Evolutionary conservation across 169 alveolate species (phyloP).

Genomic region (Neospora caninum): DNA sequence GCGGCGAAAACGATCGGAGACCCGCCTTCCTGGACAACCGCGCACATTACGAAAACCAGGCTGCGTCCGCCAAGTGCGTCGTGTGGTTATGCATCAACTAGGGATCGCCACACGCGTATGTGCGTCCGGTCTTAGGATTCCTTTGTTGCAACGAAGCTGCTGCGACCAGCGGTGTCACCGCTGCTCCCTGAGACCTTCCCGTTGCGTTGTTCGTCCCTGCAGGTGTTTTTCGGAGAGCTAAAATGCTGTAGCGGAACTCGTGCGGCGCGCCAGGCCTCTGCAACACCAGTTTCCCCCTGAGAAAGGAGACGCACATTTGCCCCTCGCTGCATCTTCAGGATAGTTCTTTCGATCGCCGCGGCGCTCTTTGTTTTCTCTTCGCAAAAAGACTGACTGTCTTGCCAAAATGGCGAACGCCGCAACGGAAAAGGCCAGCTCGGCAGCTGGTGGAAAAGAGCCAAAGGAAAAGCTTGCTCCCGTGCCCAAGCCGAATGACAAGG

Average conservation of each 20-base stretch:
- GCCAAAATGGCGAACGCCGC: conserved; percentile 30
- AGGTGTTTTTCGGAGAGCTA: background rate
- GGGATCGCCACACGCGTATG: no score
- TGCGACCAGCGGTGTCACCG: no score
- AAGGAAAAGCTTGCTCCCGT: conserved; percentile 66
- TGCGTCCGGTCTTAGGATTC: no score
- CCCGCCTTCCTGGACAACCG: no score
- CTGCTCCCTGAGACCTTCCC: no score
- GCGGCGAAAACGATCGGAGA: no score
- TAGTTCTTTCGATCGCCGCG: background rate
- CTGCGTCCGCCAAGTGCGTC: no score
- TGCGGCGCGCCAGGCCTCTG: background rate
- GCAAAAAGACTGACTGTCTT: background rate
- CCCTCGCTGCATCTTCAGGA: background rate
- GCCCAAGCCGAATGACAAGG: conserved; percentile 68
- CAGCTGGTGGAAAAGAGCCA: conserved; percentile 22
- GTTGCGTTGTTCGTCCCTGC: background rate
- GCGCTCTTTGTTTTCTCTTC: background rate
- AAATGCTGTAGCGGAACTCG: background rate
- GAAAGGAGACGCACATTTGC: background rate
- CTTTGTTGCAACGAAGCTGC: no score
- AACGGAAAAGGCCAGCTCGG: background rate
- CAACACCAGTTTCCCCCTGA: background rate
- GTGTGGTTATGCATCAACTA: no score
- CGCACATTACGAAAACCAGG: no score